These are phyloP conservation scores for Kodamaea restingae DNA, from an alignment of 805 yeast species.

Conservation along the genomic window DNA sequence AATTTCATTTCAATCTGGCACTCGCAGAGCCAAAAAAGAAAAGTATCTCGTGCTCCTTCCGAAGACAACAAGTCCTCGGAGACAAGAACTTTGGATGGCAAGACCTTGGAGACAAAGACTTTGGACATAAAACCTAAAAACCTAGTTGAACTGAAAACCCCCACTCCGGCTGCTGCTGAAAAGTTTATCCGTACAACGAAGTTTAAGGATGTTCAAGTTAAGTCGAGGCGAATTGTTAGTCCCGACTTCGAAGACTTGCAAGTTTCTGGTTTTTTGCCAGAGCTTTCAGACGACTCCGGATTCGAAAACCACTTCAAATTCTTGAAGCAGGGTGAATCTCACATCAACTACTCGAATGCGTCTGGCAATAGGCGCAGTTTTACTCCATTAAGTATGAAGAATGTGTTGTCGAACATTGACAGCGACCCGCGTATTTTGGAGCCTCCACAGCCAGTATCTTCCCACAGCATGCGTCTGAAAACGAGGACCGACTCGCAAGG, in stretches of 20 bases:
- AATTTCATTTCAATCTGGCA: constrained; percentile 42
- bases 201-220: constrained; percentile 40
- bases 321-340: constrained; percentile 19
- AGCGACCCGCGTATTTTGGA: constrained; percentile 14
- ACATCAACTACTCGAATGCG: constrained; percentile 14
- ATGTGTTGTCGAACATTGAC: constrained; percentile 25
- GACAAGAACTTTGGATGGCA: not conserved
- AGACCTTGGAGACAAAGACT: too few relatives aligned
- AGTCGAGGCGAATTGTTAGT: constrained; percentile 40
- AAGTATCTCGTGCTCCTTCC: not conserved
- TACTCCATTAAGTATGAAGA: constrained; percentile 27
- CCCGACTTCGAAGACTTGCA: constrained; percentile 41
- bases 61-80: constrained; percentile 1
- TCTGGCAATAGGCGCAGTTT: constrained; percentile 19
- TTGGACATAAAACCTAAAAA: too few relatives aligned
- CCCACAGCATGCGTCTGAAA: constrained; percentile 1
- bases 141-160: too few relatives aligned
- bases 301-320: constrained; percentile 42
- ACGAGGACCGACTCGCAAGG: constrained; percentile 3
- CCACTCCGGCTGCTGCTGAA: not conserved
- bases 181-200: constrained; percentile 24
- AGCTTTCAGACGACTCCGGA: constrained; percentile 46
- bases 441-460: constrained; percentile 13
- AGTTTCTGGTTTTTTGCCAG: constrained; percentile 42
- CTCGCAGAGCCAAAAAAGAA: constrained; percentile 19